phyloP scores from a whole-genome alignment of 1,139 yeast genomes.

The Candida mesenterica region DNA sequence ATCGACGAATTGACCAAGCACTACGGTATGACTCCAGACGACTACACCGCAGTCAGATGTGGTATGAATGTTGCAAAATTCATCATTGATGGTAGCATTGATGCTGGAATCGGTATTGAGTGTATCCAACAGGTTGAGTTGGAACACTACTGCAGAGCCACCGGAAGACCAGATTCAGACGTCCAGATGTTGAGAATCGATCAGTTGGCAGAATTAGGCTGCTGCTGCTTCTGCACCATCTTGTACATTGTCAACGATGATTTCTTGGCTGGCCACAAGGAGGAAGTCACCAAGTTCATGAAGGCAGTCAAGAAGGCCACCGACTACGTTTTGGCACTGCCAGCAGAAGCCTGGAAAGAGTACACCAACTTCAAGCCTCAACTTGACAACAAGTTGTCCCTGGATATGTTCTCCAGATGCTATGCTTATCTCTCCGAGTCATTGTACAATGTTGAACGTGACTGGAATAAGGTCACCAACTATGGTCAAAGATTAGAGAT shows the following conservation, averaged over 20 bases:
- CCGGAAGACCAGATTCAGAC: slow-evolving; percentile 46
- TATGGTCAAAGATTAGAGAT: slow-evolving; percentile 56
- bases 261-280: slow-evolving; percentile 50
- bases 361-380: slow-evolving; percentile 50
- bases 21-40: slow-evolving; percentile 54
- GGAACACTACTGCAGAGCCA: slow-evolving; percentile 47
- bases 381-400: slow-evolving; percentile 40
- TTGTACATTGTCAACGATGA: slow-evolving; percentile 54
- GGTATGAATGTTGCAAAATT: slow-evolving; percentile 61
- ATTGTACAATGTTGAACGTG: slow-evolving; percentile 54
- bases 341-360: slow-evolving; percentile 47
- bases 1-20: slow-evolving; percentile 55
- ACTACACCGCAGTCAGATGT: slow-evolving; percentile 59
- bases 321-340: slow-evolving; percentile 43
- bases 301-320: slow-evolving; percentile 51
- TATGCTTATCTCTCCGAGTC: slow-evolving; percentile 55
- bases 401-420: slow-evolving; percentile 52
- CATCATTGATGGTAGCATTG: slow-evolving; percentile 54
- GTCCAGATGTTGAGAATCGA: slow-evolving; percentile 59
- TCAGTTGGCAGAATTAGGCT: slow-evolving; percentile 55
- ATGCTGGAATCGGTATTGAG: slow-evolving; percentile 60
- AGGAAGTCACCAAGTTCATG: slow-evolving; percentile 44
- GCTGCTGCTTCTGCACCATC: slow-evolving; percentile 60
- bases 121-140: slow-evolving; percentile 59
- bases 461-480: slow-evolving; percentile 55